These are phyloP conservation scores for Globisporangium lucens DNA, from an alignment of 352 stramenopile species.

Conservation along the genomic window DNA sequence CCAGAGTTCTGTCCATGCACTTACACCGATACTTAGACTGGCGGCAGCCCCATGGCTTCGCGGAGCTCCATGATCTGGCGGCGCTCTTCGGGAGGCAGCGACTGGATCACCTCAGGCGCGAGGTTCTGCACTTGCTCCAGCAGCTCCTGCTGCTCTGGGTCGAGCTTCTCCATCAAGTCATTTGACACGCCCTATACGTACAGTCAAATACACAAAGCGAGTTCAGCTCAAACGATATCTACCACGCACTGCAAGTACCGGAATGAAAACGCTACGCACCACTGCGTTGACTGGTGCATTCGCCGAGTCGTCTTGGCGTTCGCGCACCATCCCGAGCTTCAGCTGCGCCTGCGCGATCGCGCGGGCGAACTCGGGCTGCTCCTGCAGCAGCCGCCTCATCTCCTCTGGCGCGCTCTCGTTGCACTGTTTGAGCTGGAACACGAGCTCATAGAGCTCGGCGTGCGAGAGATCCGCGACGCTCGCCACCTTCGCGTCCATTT, in stretches of 20 bases:
- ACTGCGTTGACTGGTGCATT: constrained; percentile 46
- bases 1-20: not conserved
- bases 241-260: not conserved
- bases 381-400: constrained; percentile 62
- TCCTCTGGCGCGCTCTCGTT: constrained; percentile 76
- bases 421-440: constrained; percentile 78
- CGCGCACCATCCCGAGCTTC: constrained; percentile 68
- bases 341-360: constrained; percentile 71
- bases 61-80: constrained; percentile 84
- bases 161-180: constrained; percentile 63
- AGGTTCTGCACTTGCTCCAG: constrained; percentile 82
- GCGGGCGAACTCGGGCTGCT: constrained; percentile 70
- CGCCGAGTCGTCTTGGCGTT: constrained; percentile 28
- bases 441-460: constrained; percentile 68
- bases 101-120: constrained; percentile 77
- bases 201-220: not conserved
- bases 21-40: constrained; percentile 26
- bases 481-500: constrained; percentile 29
- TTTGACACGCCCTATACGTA: constrained; percentile 51
- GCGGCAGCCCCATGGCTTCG: constrained; percentile 72
- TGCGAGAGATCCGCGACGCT: constrained; percentile 47
- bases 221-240: not conserved
- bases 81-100: constrained; percentile 61
- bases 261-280: constrained; percentile 17
- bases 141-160: constrained; percentile 74